phyloP scores from a whole-genome alignment of 495 filamentous ascomycete genomes.

The Penicillium malachiteum region DNA sequence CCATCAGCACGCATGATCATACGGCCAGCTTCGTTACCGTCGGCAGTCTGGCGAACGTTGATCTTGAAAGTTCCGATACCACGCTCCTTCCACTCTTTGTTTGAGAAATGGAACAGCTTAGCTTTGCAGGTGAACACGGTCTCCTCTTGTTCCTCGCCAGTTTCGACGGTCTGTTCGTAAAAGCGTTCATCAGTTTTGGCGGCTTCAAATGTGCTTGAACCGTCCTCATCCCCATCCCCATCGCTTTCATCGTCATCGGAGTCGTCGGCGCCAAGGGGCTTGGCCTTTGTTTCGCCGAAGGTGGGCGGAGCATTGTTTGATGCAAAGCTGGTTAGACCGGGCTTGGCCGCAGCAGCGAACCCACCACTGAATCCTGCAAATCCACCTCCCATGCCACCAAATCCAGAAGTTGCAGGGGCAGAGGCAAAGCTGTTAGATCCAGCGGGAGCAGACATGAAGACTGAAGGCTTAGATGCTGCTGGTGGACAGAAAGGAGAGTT shows the following conservation, averaged over 20 bases:
- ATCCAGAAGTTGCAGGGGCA: slow-evolving; percentile 23
- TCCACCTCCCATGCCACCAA: slow-evolving; percentile 40
- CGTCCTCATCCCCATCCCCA: slow-evolving; percentile 37
- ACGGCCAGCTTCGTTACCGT: slow-evolving; percentile 56
- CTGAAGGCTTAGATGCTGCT: slow-evolving; percentile 39
- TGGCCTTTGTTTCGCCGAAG: slow-evolving; percentile 55
- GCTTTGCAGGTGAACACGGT: slow-evolving; percentile 64
- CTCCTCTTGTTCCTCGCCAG: slow-evolving; percentile 67
- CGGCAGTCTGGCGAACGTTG: slow-evolving; percentile 59
- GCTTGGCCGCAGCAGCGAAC: slow-evolving; percentile 47
- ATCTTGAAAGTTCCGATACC: slow-evolving; percentile 81
- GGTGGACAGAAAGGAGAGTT: slow-evolving; percentile 58
- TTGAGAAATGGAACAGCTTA: slow-evolving; percentile 72
- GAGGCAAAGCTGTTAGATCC: slow-evolving; percentile 11
- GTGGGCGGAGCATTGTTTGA: slow-evolving; percentile 56
- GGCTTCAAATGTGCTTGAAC: slow-evolving; percentile 45
- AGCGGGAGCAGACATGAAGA: slow-evolving; percentile 34
- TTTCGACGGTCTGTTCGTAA: slow-evolving; percentile 63
- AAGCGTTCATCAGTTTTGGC: slow-evolving; percentile 64
- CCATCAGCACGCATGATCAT: slow-evolving; percentile 88
- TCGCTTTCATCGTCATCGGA: slow-evolving; percentile 58
- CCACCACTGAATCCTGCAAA: slow-evolving; percentile 57
- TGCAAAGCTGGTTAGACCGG: slow-evolving; percentile 65
- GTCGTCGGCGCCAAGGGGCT: slow-evolving; percentile 69
- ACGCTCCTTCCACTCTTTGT: slow-evolving; percentile 84